Percentiles rank a stretch among this genome's conserved stretches.
These are phyloP conservation scores for Mycena vitilis DNA, from an alignment of 768 basidiomycete species.

Conservation along the genomic window DNA sequence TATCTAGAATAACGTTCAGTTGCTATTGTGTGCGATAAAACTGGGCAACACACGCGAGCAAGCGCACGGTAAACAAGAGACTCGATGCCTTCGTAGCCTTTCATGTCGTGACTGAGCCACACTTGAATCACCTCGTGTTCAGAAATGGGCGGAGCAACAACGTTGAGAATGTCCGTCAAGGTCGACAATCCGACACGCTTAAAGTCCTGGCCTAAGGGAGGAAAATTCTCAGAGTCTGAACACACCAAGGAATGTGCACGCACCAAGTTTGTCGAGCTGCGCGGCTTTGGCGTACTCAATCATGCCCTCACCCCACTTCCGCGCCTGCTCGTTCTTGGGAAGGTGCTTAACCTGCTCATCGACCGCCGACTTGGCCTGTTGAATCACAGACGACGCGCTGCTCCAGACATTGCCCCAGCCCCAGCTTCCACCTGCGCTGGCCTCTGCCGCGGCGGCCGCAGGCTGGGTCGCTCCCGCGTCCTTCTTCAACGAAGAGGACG, in stretches of 20 bases:
- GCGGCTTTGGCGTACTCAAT: conserved; percentile 89
- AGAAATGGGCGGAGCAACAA: conserved; percentile 97
- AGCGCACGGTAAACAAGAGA: conserved; percentile 91
- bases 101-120: conserved; percentile 96
- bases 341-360: conserved; percentile 94
- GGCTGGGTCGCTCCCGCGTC: conserved; percentile 37
- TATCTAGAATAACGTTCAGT: conserved; percentile 59
- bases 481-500: conserved; percentile 52
- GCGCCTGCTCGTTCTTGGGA: conserved; percentile 86
- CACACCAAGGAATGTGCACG: conserved; percentile 37
- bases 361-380: conserved; percentile 88
- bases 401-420: conserved; percentile 94
- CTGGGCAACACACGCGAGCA: conserved; percentile 66
- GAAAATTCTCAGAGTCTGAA: conserved; percentile 17
- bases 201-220: conserved; percentile 82
- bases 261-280: conserved; percentile 92
- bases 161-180: conserved; percentile 91
- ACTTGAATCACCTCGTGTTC: conserved; percentile 98
- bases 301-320: conserved; percentile 89
- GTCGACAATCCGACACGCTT: conserved; percentile 90
- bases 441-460: conserved; percentile 37
- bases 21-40: conserved; percentile 6
- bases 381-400: conserved; percentile 85
- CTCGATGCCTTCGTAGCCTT: conserved; percentile 95
- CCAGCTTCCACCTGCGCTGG: conserved; percentile 58